Evolutionary conservation across 805 yeast species (phyloP), one percentile per base, ranked within the genome.

Genomic region (Zygoascus ofunaensis): DNA sequence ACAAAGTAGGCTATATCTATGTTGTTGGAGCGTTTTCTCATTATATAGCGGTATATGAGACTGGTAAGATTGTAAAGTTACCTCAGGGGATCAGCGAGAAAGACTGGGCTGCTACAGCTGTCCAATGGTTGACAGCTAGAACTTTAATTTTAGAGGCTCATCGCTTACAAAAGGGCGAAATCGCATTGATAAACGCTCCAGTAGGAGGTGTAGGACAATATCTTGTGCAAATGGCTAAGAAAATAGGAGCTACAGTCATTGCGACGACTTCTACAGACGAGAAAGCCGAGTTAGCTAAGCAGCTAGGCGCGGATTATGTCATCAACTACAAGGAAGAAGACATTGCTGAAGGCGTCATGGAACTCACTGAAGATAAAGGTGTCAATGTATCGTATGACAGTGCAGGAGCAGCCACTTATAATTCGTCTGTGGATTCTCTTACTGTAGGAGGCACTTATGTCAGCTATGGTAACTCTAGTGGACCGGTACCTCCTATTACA

Each of bases 161-260:
- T 57, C 56, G 69, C 1, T 82, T 85, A 34, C 60, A 84, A 53
- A 67, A 73, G 58, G 89, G 78, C 43, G 96, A 90, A 46, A 72
- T 64, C 53, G 73, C 83, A 37, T 69, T 89, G 39, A 79, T 86
- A 20, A 86, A 87, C 68, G 97, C 97, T 3, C 95, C 95, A 4
- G 96, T 97, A 2, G 97, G 97, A 38, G 96, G 97, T 45, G 90
- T 85, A 41, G 97, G 97, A 3, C 71, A 76, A 42, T 53, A 85
- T 17, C 65, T 87, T 43, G 68, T 71, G 41, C 95, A 87, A 61
- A 65, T 87, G 62, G 63, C 82, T 41, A 61, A 70, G 24, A 56
- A 63, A 20, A 69, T 66, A 40, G 94, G 95, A 17, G 96, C 87
- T 3, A 79, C 76, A 50, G 87, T 79, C 38, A 87, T 89, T 63